phyloP scores from a whole-genome alignment of 2,329 filamentous ascomycete genomes.

The Clonostachys chloroleuca region DNA sequence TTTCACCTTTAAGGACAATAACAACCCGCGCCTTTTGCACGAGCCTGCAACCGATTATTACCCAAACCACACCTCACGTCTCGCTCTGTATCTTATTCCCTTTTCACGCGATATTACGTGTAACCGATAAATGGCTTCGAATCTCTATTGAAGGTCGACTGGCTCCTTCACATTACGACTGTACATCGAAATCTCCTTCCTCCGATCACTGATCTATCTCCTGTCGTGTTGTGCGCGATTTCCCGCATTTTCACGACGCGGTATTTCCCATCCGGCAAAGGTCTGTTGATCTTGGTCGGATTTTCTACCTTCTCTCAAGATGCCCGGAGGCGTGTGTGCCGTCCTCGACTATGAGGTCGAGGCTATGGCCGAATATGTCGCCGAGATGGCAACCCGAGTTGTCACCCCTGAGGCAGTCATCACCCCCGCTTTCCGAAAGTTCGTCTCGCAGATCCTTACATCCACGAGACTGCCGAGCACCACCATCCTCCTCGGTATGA shows the following conservation, averaged over 20 bases:
- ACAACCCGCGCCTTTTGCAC: no score
- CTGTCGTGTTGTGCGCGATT: slow-evolving; percentile 2
- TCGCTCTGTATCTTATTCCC: no score
- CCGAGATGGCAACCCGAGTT: slow-evolving; percentile 71
- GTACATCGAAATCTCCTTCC: neutral
- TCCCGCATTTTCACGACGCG: neutral
- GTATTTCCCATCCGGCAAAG: slow-evolving; percentile 22
- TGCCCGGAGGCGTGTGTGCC: slow-evolving; percentile 82
- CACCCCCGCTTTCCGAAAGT: slow-evolving; percentile 79
- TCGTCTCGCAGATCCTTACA: slow-evolving; percentile 84
- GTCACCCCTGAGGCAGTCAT: slow-evolving; percentile 48
- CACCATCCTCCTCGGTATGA: slow-evolving; percentile 85
- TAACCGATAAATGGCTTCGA: slow-evolving; percentile 23
- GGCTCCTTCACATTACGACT: slow-evolving; percentile 1
- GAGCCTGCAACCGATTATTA: no score
- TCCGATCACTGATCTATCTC: slow-evolving; percentile 1
- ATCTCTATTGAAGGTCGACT: slow-evolving; percentile 9
- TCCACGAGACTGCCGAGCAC: slow-evolving; percentile 87
- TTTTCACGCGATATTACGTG: no score
- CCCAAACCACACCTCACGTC: no score
- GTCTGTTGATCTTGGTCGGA: slow-evolving; percentile 34
- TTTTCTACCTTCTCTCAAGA: slow-evolving; percentile 32
- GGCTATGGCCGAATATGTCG: slow-evolving; percentile 91
- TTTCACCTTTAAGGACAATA: no score
- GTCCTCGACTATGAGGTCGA: slow-evolving; percentile 97